Evolutionary conservation across 352 stramenopile genomes (phyloP), one percentile per base, ranked within the genome.

Genomic region (Globisporangium alternatum): DNA sequence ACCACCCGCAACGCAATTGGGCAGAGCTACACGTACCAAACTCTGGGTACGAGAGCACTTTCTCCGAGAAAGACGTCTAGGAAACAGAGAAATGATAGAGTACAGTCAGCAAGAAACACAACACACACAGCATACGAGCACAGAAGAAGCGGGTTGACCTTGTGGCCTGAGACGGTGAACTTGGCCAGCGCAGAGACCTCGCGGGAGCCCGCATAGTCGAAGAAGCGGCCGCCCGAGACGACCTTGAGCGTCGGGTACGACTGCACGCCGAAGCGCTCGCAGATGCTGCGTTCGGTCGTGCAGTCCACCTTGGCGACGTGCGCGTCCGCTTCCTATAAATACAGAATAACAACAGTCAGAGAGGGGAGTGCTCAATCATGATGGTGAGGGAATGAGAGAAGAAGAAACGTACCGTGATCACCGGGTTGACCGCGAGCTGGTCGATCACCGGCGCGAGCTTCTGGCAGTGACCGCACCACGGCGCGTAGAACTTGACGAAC

Each of bases 401-500:
- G 1, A 15, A 12, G 7, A 48, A 4, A 58, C 67, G 65, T 35
- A 80, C 70, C 56, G 64, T 58, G 48, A 90, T 70, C 5, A 60
- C 54, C 10, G 75, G 43, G 49, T 85, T 66, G 37, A 71, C 60
- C 17, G 84, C 70, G 53, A 93, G 61, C 62, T 82, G 68, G 48
- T 89, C 79, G 64, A 90, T 86, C 21, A 81, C 65, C 0, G 82
- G 82, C 33, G 83, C 81, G 47, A 95, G 71, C 53, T 88, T 87
- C 78, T 95, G 88, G 72, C 86, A 95, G 68, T 95, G 86, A 21
- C 81, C 77, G 64, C 86, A 95, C 86, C 86, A 95, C 10, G 86
- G 86, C 41, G 86, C 84, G 68, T 93, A 95, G 69, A 95, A 95
- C 71, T 95, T 90, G 70, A 93, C 60, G 53, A 93, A 80, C 84